phyloP scores from a whole-genome alignment of 2,329 filamentous ascomycete species.

The Keithomyces neogunnii region DNA sequence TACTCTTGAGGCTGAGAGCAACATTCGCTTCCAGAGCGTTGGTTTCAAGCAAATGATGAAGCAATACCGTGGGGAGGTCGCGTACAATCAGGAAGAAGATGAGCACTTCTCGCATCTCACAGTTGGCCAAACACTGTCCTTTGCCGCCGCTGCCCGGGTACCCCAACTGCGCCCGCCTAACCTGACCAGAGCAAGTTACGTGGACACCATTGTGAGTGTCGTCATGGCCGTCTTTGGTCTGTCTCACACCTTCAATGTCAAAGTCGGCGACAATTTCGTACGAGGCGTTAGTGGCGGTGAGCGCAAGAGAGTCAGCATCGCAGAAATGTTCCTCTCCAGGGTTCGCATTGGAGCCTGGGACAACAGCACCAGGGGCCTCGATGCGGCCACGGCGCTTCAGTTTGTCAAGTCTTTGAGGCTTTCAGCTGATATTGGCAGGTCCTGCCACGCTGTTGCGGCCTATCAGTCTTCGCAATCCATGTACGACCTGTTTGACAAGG shows the following conservation, averaged over 20 bases:
- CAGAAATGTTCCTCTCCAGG: constrained; percentile 66
- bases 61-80: constrained; percentile 47
- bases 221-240: constrained; percentile 59
- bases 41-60: constrained; percentile 46
- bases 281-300: constrained; percentile 74
- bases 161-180: constrained; percentile 42
- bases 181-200: constrained; percentile 59
- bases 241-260: constrained; percentile 62
- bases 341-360: constrained; percentile 70
- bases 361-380: constrained; percentile 69
- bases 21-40: constrained; percentile 33
- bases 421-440: constrained; percentile 60
- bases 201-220: constrained; percentile 41
- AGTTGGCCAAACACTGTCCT: constrained; percentile 63
- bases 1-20: constrained; percentile 42
- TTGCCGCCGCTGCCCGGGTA: constrained; percentile 54
- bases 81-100: constrained; percentile 70
- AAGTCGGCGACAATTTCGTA: constrained; percentile 62
- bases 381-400: constrained; percentile 70
- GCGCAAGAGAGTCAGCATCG: constrained; percentile 70
- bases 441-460: constrained; percentile 18
- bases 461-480: constrained; percentile 16
- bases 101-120: constrained; percentile 63
- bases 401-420: constrained; percentile 62
- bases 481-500: constrained; percentile 46